These are phyloP conservation scores for Fonsecaea pedrosoi DNA, from an alignment of 2,329 filamentous ascomycete species.

Conservation along the genomic window DNA sequence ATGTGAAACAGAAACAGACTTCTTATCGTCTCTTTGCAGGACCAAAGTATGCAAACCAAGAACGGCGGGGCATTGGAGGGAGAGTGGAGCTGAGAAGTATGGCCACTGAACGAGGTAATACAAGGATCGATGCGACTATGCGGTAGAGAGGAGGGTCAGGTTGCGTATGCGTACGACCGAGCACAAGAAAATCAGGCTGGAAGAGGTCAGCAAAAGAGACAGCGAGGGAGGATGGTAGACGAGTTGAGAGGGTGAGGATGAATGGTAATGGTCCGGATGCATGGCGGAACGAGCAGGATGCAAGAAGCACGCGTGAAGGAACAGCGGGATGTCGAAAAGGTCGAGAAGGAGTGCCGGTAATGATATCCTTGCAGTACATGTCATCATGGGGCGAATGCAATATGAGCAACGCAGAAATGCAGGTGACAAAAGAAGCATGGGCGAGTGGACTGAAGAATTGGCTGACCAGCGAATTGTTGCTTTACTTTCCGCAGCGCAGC, in stretches of 20 bases:
- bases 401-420: slow-evolving; percentile 15
- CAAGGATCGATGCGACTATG: not conserved
- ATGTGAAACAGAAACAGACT: not conserved
- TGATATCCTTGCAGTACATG: slow-evolving; percentile 29
- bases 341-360: slow-evolving; percentile 20
- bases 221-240: not conserved
- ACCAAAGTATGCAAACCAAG: not conserved
- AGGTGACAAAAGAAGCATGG: slow-evolving; percentile 25
- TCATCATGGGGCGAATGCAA: slow-evolving; percentile 23
- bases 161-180: slow-evolving; percentile 1
- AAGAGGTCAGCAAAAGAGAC: slow-evolving; percentile 24
- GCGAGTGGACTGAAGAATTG: slow-evolving; percentile 20
- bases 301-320: slow-evolving; percentile 9
- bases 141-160: not conserved
- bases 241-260: not conserved
- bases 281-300: slow-evolving; percentile 22
- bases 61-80: not conserved
- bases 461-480: slow-evolving; percentile 27
- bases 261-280: slow-evolving; percentile 10
- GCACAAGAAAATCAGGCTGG: slow-evolving; percentile 4
- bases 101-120: not conserved
- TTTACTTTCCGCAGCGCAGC: slow-evolving; percentile 12
- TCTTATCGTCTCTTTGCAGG: not conserved
- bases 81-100: not conserved
- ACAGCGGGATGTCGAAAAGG: slow-evolving; percentile 5